A percentile compares a stretch with the other conserved stretches of the same genome.
Conservation (phyloP, 2,329 filamentous ascomycete species). For the Beauveria rudraprayagi region DNA sequence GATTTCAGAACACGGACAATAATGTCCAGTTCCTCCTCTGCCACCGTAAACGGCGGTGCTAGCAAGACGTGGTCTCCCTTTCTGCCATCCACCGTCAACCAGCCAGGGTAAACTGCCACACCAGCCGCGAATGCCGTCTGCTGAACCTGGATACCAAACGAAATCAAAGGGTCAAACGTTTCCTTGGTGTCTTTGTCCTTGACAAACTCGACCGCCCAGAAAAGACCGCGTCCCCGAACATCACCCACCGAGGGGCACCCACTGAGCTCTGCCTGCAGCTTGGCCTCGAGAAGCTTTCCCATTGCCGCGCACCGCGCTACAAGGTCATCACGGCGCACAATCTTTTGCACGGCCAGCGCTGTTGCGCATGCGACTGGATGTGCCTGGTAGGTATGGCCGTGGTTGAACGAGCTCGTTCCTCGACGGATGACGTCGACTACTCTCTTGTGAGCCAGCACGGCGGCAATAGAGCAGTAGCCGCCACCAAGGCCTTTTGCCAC, state of each 20-base stretch:
- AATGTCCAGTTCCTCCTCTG: slow-evolving; percentile 21
- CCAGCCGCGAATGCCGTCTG: slow-evolving; percentile 22
- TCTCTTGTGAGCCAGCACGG: slow-evolving; percentile 40
- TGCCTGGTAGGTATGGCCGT: slow-evolving; percentile 48
- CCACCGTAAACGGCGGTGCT: slow-evolving; percentile 60
- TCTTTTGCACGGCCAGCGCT: slow-evolving; percentile 30
- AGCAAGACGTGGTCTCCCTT: slow-evolving; percentile 62
- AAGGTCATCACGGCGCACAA: slow-evolving; percentile 27
- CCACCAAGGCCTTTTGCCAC: slow-evolving; percentile 52
- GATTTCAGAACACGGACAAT: slow-evolving; percentile 10
- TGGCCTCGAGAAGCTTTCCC: slow-evolving; percentile 22
- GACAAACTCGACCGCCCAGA: slow-evolving; percentile 42
- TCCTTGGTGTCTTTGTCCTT: slow-evolving; percentile 26
- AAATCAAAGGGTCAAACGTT: slow-evolving; percentile 25
- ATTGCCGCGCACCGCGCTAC: slow-evolving; percentile 23
- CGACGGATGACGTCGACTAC: slow-evolving; percentile 41
- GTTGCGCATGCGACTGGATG: slow-evolving; percentile 30
- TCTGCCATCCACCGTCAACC: slow-evolving; percentile 51
- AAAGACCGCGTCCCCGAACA: slow-evolving; percentile 34
- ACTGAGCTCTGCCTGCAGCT: slow-evolving; percentile 21
- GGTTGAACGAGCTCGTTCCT: slow-evolving; percentile 40
- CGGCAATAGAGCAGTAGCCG: slow-evolving; percentile 48
- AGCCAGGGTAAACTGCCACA: slow-evolving; percentile 53
- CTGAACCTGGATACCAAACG: slow-evolving; percentile 21
- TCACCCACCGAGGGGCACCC: slow-evolving; percentile 29